Conservation (phyloP, 257 asterid genomes). For the Handroanthus guayacan region DNA sequence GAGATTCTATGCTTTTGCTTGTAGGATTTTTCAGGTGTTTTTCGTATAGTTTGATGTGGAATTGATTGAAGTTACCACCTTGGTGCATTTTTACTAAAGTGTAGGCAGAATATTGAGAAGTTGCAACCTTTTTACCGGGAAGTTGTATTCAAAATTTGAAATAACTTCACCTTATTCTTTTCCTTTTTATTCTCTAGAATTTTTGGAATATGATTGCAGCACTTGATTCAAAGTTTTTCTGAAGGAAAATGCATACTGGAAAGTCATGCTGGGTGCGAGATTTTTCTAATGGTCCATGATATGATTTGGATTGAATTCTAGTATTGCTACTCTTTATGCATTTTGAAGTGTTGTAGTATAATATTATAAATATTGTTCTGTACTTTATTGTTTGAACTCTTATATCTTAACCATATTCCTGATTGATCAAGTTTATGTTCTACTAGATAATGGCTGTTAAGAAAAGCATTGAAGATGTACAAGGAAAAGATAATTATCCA, state of each 20-base stretch:
- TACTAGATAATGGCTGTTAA: constrained; percentile 86
- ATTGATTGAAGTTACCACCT: constrained; percentile 8
- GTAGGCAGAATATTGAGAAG: constrained; percentile 15
- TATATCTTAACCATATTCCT: constrained; percentile 2
- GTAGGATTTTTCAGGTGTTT: background rate
- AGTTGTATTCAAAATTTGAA: background rate
- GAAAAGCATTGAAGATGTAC: constrained; percentile 86
- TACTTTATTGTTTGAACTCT: background rate
- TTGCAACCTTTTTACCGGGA: background rate
- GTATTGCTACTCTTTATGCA: background rate
- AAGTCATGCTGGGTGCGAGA: background rate
- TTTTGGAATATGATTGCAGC: background rate
- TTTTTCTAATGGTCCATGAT: background rate
- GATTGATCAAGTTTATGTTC: constrained; percentile 25
- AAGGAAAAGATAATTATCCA: constrained; percentile 90
- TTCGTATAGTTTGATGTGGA: background rate
- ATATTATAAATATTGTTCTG: background rate
- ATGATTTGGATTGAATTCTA: constrained; percentile 1
- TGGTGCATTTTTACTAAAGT: constrained; percentile 22
- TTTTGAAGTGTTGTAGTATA: constrained; percentile 16
- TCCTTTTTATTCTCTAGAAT: background rate
- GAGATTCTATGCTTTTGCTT: background rate
- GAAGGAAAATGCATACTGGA: background rate
- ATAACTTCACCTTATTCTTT: background rate
- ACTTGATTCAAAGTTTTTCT: background rate